phyloP scores from a whole-genome alignment of 495 filamentous ascomycete genomes.

The Podospora australis region DNA sequence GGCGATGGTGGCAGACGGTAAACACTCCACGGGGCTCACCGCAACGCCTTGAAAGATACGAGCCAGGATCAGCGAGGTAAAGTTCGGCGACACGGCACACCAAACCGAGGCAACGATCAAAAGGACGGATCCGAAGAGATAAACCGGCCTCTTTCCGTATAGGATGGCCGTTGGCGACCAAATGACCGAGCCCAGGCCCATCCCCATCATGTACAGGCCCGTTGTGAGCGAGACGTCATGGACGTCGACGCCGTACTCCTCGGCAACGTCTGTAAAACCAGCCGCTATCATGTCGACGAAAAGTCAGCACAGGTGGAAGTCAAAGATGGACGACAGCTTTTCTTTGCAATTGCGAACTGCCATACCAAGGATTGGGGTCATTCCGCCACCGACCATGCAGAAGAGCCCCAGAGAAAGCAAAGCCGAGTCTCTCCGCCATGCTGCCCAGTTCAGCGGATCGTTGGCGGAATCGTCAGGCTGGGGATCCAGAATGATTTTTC shows the following conservation, averaged over 20 bases:
- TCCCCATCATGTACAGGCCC: conserved; percentile 90
- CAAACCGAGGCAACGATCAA: conserved; percentile 76
- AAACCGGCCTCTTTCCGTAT: conserved; percentile 86
- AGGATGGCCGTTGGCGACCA: conserved; percentile 88
- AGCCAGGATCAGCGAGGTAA: conserved; percentile 71
- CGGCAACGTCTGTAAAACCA: conserved; percentile 77
- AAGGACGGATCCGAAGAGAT: conserved; percentile 68
- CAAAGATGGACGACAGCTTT: too few species aligned
- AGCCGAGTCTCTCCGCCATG: conserved; percentile 74
- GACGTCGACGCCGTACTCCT: conserved; percentile 60
- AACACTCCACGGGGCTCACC: conserved; percentile 86
- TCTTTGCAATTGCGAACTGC: too few species aligned
- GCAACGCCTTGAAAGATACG: conserved; percentile 83
- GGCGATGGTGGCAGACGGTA: conserved; percentile 90
- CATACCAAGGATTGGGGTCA: conserved; percentile 82
- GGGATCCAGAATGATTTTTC: conserved; percentile 80
- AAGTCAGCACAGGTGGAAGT: too few species aligned
- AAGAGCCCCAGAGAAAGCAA: conserved; percentile 83
- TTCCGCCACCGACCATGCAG: conserved; percentile 87
- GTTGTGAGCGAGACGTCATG: conserved; percentile 81
- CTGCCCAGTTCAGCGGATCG: conserved; percentile 90
- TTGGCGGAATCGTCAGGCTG: conserved; percentile 89
- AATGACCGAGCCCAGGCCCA: conserved; percentile 77
- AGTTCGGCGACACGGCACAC: conserved; percentile 80
- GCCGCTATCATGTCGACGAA: too few species aligned